Base-by-base conservation (phyloP, 306 rosid species). In the Cyclanthera cordifolia region DNA sequence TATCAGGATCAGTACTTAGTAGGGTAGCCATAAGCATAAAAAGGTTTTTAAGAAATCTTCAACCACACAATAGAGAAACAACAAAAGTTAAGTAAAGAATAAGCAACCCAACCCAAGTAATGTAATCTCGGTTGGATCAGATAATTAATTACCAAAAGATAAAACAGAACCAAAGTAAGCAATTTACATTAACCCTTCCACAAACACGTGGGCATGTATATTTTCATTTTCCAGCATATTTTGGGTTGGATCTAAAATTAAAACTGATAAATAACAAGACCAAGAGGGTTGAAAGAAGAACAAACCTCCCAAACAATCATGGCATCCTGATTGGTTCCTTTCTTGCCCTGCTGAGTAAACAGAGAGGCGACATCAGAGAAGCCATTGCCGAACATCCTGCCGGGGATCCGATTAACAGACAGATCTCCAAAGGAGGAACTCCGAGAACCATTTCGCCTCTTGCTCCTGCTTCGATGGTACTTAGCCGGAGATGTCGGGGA, bases 241-340 rank as follows among this genome's bases (percentile, higher is more conserved):
- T 0, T 13, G 46, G 46, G 3, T 32, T 60, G 15, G 67, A 60
- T 60, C 67, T 39, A 19, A 61, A 51, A 61, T 17, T 21, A 37
- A 9, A n/a, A 24, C 6, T 4, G n/a, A n/a, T n/a, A n/a, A 17
- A 7, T 7, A n/a, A 8, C 9, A 23, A 23, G 8, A 53, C 3
- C 1, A 55, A 53, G 24, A 10, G 2, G 14, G 64, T 57, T 4
- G 64, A 46, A 11, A 50, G 25, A 75, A 46, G 67, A 79, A 73
- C 82, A 74, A 70, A 93, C 99, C 99, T 94, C 97, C 99, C 99
- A 94, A 77, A 94, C 92, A 75, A 94, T n/a, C 99, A 94, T 94
- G 75, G 99, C 99, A 72, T 94, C 99, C 74, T 94, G 99, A 73
- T 94, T 94, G 71, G 99, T 81, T 16, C 99, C 99, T 76, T 94